Evolutionary conservation across 805 yeast genomes (phyloP).

Genomic region (Yarrowia osloensis): DNA sequence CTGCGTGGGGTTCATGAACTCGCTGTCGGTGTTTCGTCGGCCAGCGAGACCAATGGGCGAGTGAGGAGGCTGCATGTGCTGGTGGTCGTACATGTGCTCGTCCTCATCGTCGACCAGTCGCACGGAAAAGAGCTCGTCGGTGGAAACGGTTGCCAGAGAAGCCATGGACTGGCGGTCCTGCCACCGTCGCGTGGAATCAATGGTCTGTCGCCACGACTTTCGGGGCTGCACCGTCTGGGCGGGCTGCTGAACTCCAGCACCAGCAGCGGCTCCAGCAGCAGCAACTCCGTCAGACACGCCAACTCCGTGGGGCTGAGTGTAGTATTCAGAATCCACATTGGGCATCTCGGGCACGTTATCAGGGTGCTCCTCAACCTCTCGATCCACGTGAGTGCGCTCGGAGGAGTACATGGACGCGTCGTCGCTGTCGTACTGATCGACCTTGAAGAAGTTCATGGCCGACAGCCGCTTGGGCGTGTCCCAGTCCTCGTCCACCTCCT

Average conservation of each 20-base stretch:
- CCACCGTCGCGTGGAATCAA: conserved; percentile 44
- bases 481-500: conserved; percentile 37
- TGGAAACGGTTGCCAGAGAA: conserved; percentile 81
- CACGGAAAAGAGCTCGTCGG: conserved; percentile 79
- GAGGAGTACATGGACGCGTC: conserved; percentile 19
- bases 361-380: conserved; percentile 1
- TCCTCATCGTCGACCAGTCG: conserved; percentile 58
- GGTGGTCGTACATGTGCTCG: background rate
- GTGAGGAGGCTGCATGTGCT: conserved; percentile 2
- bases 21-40: conserved; percentile 32
- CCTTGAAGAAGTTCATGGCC: conserved; percentile 43
- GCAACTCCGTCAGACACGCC: conserved; percentile 20
- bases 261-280: conserved; percentile 31
- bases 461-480: conserved; percentile 45
- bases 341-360: conserved; percentile 6
- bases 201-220: conserved; percentile 62
- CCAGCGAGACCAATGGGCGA: background rate
- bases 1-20: conserved; percentile 38
- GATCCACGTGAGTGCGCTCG: conserved; percentile 26
- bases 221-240: conserved; percentile 41
- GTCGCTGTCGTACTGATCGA: conserved; percentile 37
- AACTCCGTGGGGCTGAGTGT: conserved; percentile 5
- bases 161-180: conserved; percentile 64
- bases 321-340: conserved; percentile 15
- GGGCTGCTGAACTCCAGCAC: conserved; percentile 31